Conservation (phyloP, 2,329 filamentous ascomycete species). For the Penicillium hordei region DNA sequence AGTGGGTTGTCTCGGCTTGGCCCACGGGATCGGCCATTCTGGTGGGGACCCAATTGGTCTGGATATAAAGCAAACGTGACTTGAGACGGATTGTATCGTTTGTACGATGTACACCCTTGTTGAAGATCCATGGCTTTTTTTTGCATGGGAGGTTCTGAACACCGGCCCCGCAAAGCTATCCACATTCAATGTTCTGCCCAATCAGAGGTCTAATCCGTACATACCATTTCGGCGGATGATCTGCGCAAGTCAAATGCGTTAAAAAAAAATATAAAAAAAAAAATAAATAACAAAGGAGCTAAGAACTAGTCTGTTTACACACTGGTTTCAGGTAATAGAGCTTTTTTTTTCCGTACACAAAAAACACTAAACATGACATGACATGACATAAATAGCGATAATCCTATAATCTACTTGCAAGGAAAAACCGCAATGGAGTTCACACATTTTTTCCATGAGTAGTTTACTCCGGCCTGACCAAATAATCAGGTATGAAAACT, state of each 20-base stretch:
- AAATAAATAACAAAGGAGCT: too few relatives aligned
- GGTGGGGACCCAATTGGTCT: background rate
- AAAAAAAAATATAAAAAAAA: background rate
- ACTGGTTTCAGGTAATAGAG: background rate
- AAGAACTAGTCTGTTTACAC: background rate
- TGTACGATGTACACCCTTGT: background rate
- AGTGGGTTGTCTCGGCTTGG: background rate
- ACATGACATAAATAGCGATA: too few relatives aligned
- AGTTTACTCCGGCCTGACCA: background rate
- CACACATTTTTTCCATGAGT: too few relatives aligned
- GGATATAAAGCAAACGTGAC: background rate
- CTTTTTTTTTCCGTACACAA: too few relatives aligned
- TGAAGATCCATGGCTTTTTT: background rate
- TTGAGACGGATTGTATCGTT: background rate
- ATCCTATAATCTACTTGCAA: too few relatives aligned
- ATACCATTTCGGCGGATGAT: background rate
- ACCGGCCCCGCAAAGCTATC: background rate
- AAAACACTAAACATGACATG: too few relatives aligned
- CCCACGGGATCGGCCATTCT: slow-evolving; percentile 1
- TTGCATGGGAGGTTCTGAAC: background rate
- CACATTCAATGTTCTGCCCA: background rate
- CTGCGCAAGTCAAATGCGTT: background rate
- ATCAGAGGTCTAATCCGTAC: background rate
- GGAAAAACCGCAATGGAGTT: too few relatives aligned
- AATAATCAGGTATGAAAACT: background rate